A percentile compares a stretch with the other conserved stretches of the same genome.
Evolutionary conservation across 768 basidiomycete species (phyloP).

Genomic region (Tephrocybe sp.): DNA sequence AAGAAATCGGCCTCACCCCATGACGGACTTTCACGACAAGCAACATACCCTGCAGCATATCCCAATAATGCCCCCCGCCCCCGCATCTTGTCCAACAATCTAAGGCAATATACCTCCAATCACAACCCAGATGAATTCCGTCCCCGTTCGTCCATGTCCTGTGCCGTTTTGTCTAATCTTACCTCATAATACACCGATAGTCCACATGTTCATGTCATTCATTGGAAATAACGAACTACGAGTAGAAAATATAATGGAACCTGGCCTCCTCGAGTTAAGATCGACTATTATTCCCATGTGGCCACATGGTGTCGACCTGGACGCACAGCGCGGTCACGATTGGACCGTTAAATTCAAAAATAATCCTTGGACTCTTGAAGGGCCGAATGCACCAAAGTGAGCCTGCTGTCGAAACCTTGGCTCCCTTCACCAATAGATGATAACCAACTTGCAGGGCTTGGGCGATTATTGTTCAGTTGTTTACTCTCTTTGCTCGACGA

Average conservation of each 20-base stretch:
- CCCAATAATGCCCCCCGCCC: conserved; percentile 10
- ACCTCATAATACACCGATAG: conserved; percentile 31
- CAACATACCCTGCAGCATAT: conserved; percentile 20
- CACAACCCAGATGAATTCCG: conserved; percentile 23
- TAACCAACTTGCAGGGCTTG: conserved; percentile 43
- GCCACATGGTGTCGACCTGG: conserved; percentile 59
- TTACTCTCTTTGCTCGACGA: conserved; percentile 54
- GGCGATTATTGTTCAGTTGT: conserved; percentile 58
- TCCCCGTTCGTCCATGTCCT: conserved; percentile 27
- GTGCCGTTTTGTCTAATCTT: conserved; percentile 3
- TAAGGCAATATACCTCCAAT: conserved; percentile 10
- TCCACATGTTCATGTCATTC: conserved; percentile 73
- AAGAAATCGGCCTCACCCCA: conserved; percentile 39
- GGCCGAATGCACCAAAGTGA: conserved; percentile 53
- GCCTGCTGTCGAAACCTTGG: conserved; percentile 16
- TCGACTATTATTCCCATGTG: conserved; percentile 58
- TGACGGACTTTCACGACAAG: conserved; percentile 21
- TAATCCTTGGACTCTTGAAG: conserved; percentile 65
- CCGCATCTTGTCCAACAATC: conserved; percentile 5
- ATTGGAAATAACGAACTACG: conserved; percentile 62
- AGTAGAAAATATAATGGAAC: conserved; percentile 47
- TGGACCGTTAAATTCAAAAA: conserved; percentile 66
- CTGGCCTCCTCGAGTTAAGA: conserved; percentile 58
- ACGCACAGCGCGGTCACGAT: conserved; percentile 38
- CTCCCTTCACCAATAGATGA: conserved; percentile 2